These are phyloP conservation scores for Colletotrichum sp. DNA, from an alignment of 2,329 filamentous ascomycete genomes.

Conservation along the genomic window DNA sequence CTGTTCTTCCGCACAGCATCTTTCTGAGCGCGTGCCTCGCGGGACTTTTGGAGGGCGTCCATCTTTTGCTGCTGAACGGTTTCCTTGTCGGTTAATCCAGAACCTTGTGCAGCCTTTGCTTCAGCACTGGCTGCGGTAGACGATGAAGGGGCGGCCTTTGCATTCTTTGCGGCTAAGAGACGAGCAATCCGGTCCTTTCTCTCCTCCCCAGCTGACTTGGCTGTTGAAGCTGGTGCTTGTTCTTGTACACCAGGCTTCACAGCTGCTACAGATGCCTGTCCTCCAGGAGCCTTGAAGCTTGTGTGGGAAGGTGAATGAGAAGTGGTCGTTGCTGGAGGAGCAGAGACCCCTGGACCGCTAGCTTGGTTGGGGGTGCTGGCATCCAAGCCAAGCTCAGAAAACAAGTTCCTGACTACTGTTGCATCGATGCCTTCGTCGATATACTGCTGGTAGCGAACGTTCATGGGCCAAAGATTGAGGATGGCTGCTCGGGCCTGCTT, in stretches of 20 bases:
- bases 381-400: conserved; percentile 70
- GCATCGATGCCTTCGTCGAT: conserved; percentile 75
- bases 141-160: conserved; percentile 44
- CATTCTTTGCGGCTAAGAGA: conserved; percentile 74
- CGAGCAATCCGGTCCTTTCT: conserved; percentile 80
- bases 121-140: background rate
- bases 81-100: conserved; percentile 68
- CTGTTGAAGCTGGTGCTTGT: background rate
- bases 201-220: conserved; percentile 55
- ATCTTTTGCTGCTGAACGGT: conserved; percentile 77
- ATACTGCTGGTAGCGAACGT: conserved; percentile 76
- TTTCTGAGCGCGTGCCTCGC: conserved; percentile 47
- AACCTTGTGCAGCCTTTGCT: background rate
- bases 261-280: background rate
- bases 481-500: conserved; percentile 72
- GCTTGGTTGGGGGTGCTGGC: conserved; percentile 29
- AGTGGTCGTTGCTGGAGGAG: background rate
- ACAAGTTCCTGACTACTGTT: conserved; percentile 66
- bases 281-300: background rate
- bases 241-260: background rate
- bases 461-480: conserved; percentile 66
- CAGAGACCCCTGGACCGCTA: background rate
- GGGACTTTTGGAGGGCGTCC: conserved; percentile 71
- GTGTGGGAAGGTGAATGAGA: background rate
- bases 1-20: conserved; percentile 26